Conservation (phyloP, 2,329 filamentous ascomycete species). For the Ophiobolus disseminans region DNA sequence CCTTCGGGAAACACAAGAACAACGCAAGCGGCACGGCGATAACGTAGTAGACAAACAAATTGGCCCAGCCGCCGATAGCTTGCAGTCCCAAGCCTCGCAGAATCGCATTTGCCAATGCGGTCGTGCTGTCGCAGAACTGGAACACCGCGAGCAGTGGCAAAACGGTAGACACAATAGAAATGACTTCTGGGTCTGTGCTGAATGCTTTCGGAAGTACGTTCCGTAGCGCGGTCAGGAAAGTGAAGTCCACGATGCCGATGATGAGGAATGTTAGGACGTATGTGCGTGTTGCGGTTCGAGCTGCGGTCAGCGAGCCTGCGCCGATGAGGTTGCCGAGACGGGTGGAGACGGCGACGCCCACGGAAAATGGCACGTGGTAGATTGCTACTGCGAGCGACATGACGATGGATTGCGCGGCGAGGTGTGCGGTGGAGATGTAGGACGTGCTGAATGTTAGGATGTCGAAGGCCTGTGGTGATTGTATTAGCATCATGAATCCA, state of each 20-base stretch:
- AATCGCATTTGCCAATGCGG: slow-evolving; percentile 47
- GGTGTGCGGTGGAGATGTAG: slow-evolving; percentile 77
- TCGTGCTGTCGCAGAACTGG: slow-evolving; percentile 48
- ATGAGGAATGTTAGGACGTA: slow-evolving; percentile 44
- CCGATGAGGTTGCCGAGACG: slow-evolving; percentile 51
- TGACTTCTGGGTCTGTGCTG: slow-evolving; percentile 45
- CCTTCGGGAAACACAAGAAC: slow-evolving; percentile 44
- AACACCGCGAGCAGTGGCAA: slow-evolving; percentile 48
- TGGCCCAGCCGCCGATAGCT: slow-evolving; percentile 49
- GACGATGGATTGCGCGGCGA: slow-evolving; percentile 74
- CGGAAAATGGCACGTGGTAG: slow-evolving; percentile 51
- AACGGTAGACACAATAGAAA: slow-evolving; percentile 39
- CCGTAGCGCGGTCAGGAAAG: slow-evolving; percentile 37
- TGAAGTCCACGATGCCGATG: slow-evolving; percentile 46
- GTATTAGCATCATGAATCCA: not conserved
- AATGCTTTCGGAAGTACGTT: slow-evolving; percentile 45
- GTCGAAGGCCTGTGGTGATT: slow-evolving; percentile 19
- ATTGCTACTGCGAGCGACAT: slow-evolving; percentile 47
- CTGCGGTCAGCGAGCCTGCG: slow-evolving; percentile 42
- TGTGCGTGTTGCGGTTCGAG: slow-evolving; percentile 42
- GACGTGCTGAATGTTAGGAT: slow-evolving; percentile 74
- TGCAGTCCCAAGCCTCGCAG: slow-evolving; percentile 49
- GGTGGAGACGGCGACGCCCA: slow-evolving; percentile 49
- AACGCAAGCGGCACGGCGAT: slow-evolving; percentile 49
- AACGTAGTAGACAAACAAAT: slow-evolving; percentile 48